Evolutionary conservation across 139 green algal species (phyloP).

Genomic region (Chlamydomonas applanata): DNA sequence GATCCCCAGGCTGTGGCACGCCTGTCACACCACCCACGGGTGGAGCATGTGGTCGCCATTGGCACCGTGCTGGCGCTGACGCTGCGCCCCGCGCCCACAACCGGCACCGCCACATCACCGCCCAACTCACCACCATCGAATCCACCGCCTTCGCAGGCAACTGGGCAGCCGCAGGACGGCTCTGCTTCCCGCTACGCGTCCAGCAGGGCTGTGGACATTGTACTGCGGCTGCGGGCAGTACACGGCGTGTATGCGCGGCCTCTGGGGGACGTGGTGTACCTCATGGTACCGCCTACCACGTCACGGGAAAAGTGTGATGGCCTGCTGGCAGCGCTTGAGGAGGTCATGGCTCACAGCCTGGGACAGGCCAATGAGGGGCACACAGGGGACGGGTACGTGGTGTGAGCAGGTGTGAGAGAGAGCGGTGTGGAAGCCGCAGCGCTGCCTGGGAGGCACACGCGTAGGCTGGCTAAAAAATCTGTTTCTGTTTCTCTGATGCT

Average conservation of each 20-base stretch:
- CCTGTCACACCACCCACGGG: constrained; percentile 60
- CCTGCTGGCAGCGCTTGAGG: constrained; percentile 48
- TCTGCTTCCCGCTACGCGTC: constrained; percentile 45
- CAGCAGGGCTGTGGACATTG: constrained; percentile 43
- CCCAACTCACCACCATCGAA: no score
- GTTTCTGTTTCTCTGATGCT: no score
- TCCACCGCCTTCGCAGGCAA: neutral
- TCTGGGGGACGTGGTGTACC: constrained; percentile 89
- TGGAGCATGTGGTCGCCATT: constrained; percentile 60
- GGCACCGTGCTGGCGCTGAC: constrained; percentile 88
- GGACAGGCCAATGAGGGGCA: no score
- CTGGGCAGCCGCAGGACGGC: neutral
- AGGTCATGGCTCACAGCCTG: constrained; percentile 22
- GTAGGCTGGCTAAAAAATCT: no score
- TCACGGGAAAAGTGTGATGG: constrained; percentile 31
- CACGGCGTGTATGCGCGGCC: constrained; percentile 79
- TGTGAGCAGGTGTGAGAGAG: no score
- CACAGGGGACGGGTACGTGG: no score
- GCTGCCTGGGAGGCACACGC: no score
- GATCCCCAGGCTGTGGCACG: constrained; percentile 37
- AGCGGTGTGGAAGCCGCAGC: no score
- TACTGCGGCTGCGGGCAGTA: constrained; percentile 30
- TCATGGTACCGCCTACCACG: constrained; percentile 87
- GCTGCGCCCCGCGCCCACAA: constrained; percentile 35
- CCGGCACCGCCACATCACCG: neutral